Conservation (phyloP, 23 red algal genomes). For the Gracilariopsis chorda region DNA sequence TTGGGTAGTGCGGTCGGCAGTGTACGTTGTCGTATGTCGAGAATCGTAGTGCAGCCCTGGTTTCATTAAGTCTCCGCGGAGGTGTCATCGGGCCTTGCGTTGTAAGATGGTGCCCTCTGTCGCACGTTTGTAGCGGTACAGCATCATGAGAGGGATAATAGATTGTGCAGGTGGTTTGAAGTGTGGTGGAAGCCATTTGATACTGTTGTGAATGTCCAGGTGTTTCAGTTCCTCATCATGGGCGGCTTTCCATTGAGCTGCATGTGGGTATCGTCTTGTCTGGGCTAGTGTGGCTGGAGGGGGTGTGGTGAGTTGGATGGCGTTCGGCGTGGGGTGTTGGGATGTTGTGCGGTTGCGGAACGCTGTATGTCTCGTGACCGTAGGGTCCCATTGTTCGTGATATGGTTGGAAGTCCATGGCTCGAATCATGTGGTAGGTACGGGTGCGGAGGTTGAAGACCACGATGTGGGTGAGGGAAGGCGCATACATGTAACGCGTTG, state of each 20-base stretch:
- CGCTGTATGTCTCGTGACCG: background rate
- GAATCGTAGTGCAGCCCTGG: conserved; percentile 42
- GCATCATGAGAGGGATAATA: background rate
- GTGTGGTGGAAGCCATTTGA: background rate
- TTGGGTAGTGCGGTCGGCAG: background rate
- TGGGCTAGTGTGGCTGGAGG: background rate
- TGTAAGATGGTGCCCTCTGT: background rate
- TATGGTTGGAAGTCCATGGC: conserved; percentile 21
- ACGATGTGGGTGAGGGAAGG: background rate
- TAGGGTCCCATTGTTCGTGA: background rate
- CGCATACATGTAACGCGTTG: background rate
- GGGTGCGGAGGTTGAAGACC: background rate
- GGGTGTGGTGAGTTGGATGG: background rate
- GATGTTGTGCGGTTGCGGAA: background rate
- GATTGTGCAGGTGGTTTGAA: background rate
- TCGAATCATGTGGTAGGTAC: background rate
- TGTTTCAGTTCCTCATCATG: background rate
- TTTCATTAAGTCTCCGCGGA: conserved; percentile 50
- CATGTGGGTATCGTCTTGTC: background rate
- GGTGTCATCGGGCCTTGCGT: conserved; percentile 21
- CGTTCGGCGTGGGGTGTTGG: background rate
- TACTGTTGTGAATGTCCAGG: background rate
- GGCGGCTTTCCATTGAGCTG: background rate
- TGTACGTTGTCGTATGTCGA: background rate
- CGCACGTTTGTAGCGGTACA: conserved; percentile 7